phyloP scores from a whole-genome alignment of 2,329 filamentous ascomycete genomes.

The Aspergillus uvarum region DNA sequence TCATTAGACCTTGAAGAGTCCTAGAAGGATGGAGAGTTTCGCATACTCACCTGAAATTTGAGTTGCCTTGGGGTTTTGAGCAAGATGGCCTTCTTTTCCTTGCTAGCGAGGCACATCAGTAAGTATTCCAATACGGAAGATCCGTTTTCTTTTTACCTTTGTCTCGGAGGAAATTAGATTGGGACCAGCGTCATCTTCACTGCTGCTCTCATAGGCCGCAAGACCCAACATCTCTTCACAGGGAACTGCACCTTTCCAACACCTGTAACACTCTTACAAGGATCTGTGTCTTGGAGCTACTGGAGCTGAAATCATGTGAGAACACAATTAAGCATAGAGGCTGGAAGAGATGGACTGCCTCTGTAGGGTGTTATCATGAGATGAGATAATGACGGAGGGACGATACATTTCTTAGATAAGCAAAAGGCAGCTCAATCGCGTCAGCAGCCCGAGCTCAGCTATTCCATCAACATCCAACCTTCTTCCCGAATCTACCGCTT shows the following conservation, averaged over 20 bases:
- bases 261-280: too few relatives aligned
- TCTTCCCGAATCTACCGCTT: neutral
- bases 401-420: conserved; percentile 33
- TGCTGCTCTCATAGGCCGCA: conserved; percentile 47
- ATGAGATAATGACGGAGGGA: conserved; percentile 7
- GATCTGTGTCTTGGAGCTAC: too few relatives aligned
- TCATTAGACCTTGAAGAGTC: neutral
- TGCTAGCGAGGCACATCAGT: conserved; percentile 17
- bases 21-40: neutral
- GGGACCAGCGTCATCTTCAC: conserved; percentile 42
- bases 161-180: conserved; percentile 11
- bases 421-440: conserved; percentile 41
- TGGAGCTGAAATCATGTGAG: too few relatives aligned
- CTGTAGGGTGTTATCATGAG: too few relatives aligned
- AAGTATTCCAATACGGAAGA: neutral
- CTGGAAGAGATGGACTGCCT: too few relatives aligned
- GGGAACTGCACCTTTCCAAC: neutral
- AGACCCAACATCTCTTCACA: conserved; percentile 40
- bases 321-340: too few relatives aligned
- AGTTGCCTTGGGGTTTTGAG: conserved; percentile 2
- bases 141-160: conserved; percentile 24
- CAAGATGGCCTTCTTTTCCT: conserved; percentile 5
- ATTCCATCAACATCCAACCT: neutral
- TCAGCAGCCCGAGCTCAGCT: conserved; percentile 27
- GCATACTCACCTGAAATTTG: conserved; percentile 12